These are phyloP conservation scores for Sanguinoderma infundibulare DNA, from an alignment of 1,284 basidiomycete genomes.

Conservation along the genomic window DNA sequence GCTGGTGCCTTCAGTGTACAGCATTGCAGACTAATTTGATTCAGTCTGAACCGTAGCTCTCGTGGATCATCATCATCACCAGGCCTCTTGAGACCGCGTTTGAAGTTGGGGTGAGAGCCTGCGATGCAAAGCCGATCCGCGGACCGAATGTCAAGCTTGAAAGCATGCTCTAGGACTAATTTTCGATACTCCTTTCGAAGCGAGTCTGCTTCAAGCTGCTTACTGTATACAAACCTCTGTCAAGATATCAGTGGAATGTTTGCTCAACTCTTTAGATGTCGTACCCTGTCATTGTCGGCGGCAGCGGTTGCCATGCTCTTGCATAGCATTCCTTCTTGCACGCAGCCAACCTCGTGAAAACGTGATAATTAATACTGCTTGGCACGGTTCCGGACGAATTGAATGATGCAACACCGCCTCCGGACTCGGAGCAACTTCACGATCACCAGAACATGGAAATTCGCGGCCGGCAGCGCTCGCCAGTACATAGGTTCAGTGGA, in stretches of 20 bases:
- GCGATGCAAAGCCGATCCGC: background rate
- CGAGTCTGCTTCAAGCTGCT: too few species aligned
- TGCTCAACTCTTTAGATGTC: too few species aligned
- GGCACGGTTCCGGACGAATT: background rate
- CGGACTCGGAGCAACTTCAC: too few species aligned
- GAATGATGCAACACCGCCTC: background rate
- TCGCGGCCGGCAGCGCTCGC: too few species aligned
- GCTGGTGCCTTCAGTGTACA: too few species aligned
- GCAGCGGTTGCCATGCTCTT: background rate
- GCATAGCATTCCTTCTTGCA: background rate
- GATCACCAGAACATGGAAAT: too few species aligned
- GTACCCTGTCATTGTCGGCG: too few species aligned
- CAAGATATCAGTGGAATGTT: too few species aligned
- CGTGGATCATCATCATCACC: background rate
- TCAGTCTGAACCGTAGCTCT: background rate
- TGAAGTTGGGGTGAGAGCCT: background rate
- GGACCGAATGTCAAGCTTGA: background rate
- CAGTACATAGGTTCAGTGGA: too few species aligned
- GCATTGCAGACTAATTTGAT: background rate
- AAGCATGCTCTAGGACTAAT: background rate
- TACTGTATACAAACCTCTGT: too few species aligned
- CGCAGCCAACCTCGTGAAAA: background rate
- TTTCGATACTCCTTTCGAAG: background rate
- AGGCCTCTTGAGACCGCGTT: background rate
- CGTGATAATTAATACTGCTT: too few species aligned